A percentile compares a stretch with the other conserved stretches of the same genome.
Evolutionary conservation across 495 filamentous ascomycete genomes (phyloP).

Genomic region (Aspergillus saccharolyticus): DNA sequence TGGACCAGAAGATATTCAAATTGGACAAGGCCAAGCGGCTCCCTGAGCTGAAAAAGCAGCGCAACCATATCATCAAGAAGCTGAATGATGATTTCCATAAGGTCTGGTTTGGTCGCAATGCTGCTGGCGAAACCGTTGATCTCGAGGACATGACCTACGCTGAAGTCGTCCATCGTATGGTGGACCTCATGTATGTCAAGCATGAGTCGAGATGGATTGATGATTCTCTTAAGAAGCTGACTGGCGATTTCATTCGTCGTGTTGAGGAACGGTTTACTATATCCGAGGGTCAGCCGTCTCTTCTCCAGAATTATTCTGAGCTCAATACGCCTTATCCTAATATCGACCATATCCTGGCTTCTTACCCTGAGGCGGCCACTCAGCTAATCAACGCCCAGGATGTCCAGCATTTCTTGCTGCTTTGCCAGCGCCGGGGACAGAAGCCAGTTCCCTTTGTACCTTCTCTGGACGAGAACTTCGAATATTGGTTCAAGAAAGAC

Average conservation of each 20-base stretch:
- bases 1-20: conserved; percentile 97
- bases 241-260: conserved; percentile 91
- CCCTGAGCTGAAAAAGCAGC: conserved; percentile 84
- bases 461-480: conserved; percentile 87
- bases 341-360: conserved; percentile 69
- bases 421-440: conserved; percentile 90
- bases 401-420: conserved; percentile 87
- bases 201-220: conserved; percentile 95
- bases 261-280: conserved; percentile 87
- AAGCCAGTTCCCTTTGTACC: conserved; percentile 97
- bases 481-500: conserved; percentile 99
- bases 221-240: conserved; percentile 69
- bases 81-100: conserved; percentile 98
- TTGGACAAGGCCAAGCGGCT: conserved; percentile 92
- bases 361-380: conserved; percentile 77
- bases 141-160: conserved; percentile 97
- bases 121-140: conserved; percentile 70
- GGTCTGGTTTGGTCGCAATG: conserved; percentile 95
- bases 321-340: conserved; percentile 75
- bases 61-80: conserved; percentile 94
- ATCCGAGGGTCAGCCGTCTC: conserved; percentile 59
- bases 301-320: conserved; percentile 81
- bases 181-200: conserved; percentile 93
- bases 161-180: conserved; percentile 90
- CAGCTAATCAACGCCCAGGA: conserved; percentile 98